Evolutionary conservation across 2,329 filamentous ascomycete species (phyloP).

Genomic region (Monosporascus ibericus): DNA sequence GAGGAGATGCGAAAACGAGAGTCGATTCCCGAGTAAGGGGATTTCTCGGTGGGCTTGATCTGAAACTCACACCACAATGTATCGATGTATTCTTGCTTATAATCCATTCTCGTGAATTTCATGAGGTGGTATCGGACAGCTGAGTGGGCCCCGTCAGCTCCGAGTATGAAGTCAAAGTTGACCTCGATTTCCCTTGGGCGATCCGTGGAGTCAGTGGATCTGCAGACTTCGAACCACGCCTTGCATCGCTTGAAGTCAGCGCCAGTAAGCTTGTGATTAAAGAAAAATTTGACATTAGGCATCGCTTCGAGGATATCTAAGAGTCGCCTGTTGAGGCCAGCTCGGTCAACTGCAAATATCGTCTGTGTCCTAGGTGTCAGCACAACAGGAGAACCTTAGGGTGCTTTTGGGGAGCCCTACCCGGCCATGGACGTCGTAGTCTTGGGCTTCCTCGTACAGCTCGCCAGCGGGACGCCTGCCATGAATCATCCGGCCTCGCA

Average conservation of each 20-base stretch:
- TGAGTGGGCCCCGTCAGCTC: slow-evolving; percentile 92
- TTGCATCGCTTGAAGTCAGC: slow-evolving; percentile 74
- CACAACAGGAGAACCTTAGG: not conserved
- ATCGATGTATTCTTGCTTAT: slow-evolving; percentile 91
- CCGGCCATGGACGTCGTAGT: slow-evolving; percentile 83
- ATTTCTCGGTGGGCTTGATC: slow-evolving; percentile 50
- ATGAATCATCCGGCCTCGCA: slow-evolving; percentile 97
- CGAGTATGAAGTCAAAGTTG: slow-evolving; percentile 86
- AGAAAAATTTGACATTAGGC: slow-evolving; percentile 86
- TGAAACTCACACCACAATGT: slow-evolving; percentile 96
- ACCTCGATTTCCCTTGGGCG: slow-evolving; percentile 71
- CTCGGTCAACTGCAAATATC: slow-evolving; percentile 82
- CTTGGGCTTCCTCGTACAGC: slow-evolving; percentile 72
- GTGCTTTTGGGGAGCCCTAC: slow-evolving; percentile 39
- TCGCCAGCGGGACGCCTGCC: slow-evolving; percentile 57
- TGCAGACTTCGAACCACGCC: slow-evolving; percentile 76
- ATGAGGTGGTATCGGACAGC: slow-evolving; percentile 88
- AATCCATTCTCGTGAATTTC: slow-evolving; percentile 89
- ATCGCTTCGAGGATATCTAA: slow-evolving; percentile 77
- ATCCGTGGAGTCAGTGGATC: slow-evolving; percentile 27
- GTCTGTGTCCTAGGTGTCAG: slow-evolving; percentile 41
- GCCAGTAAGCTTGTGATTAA: slow-evolving; percentile 88
- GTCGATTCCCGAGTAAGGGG: slow-evolving; percentile 22
- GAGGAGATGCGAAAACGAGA: slow-evolving; percentile 73
- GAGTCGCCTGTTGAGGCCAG: slow-evolving; percentile 73